These are phyloP conservation scores for Oryza coarctata DNA, from an alignment of 176 grass and related monocot genomes.

Conservation along the genomic window DNA sequence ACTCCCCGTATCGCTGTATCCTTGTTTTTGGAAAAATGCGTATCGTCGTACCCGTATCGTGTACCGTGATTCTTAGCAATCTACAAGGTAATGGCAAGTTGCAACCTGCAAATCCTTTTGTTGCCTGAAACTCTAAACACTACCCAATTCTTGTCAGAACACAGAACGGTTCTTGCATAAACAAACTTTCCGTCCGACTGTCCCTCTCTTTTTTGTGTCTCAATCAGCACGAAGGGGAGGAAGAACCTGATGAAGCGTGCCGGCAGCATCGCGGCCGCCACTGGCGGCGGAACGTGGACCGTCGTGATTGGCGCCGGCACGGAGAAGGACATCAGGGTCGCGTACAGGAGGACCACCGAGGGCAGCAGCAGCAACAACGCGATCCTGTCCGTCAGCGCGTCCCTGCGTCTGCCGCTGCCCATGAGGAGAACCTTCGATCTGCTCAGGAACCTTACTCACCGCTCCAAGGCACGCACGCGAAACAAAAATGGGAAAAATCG, in stretches of 20 bases:
- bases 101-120: not conserved
- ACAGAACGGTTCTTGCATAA: not conserved
- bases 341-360: constrained; percentile 21
- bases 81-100: constrained; percentile 1
- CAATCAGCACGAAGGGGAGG: constrained; percentile 41
- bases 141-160: not conserved
- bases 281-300: constrained; percentile 32
- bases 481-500: not conserved
- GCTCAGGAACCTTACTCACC: constrained; percentile 37
- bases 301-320: constrained; percentile 34
- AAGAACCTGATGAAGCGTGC: constrained; percentile 46
- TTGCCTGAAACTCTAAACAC: not conserved
- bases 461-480: constrained; percentile 24
- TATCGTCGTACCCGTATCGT: too few relatives aligned
- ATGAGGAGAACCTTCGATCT: constrained; percentile 43
- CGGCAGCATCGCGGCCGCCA: constrained; percentile 28
- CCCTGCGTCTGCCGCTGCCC: constrained; percentile 42
- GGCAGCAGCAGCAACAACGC: not conserved
- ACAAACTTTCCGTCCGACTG: not conserved
- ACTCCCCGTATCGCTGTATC: too few relatives aligned
- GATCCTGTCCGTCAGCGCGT: constrained; percentile 40
- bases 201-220: not conserved
- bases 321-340: constrained; percentile 42
- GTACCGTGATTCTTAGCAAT: too few relatives aligned
- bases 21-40: too few relatives aligned